Evolutionary conservation across 345 rosid species (phyloP).

Genomic region (Eucalyptus marginata): DNA sequence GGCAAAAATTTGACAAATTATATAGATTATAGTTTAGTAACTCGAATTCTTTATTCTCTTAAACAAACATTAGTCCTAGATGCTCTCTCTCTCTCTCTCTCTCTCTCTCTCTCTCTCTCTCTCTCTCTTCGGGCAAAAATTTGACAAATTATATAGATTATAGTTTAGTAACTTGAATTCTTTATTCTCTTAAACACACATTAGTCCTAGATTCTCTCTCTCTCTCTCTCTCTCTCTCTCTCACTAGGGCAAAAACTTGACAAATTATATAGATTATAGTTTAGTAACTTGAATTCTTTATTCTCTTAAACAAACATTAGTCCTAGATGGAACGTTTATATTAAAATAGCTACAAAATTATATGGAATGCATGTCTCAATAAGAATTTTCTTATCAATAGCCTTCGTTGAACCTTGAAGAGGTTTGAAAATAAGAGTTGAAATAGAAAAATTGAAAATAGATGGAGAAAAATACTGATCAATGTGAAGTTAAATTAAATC

Average conservation of each 20-base stretch:
- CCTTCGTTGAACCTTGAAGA: neutral
- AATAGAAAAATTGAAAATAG: neutral
- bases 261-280: neutral
- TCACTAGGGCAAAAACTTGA: neutral
- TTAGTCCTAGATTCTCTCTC: no score
- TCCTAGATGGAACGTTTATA: neutral
- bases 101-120: no score
- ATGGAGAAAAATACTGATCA: neutral
- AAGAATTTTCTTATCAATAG: neutral
- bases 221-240: neutral
- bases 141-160: no score
- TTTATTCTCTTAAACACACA: no score
- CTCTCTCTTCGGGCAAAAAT: no score
- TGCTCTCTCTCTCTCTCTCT: neutral
- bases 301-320: neutral
- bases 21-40: neutral
- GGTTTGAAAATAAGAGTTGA: neutral
- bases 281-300: neutral
- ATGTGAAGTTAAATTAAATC: neutral
- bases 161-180: no score
- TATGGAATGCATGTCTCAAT: neutral
- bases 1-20: neutral
- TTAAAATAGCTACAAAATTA: neutral
- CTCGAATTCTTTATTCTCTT: neutral
- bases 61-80: neutral